Evolutionary conservation across 2,329 filamentous ascomycete species (phyloP), one percentile per base, ranked within the genome.

Genomic region (Fusarium chlamydosporum): DNA sequence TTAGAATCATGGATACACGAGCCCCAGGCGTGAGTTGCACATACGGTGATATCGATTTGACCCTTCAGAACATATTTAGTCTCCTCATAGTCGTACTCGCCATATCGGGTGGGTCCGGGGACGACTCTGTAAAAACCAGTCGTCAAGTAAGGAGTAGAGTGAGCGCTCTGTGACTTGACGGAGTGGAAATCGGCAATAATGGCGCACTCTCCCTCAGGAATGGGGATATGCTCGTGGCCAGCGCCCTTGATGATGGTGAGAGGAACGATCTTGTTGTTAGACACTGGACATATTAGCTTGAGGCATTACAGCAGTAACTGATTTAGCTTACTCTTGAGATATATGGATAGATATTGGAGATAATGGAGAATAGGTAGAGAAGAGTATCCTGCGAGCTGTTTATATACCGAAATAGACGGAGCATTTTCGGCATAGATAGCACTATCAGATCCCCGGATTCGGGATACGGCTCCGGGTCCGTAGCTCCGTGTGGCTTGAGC

Each of bases 161-260:
- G 48, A 2, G 34, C 26, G 16, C 43, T 59, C 29, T 68, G 40
- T 3, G 48, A 50, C 59, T 65, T 47, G 20, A 65, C 52, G 1
- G 65, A 65, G 33, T 68, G 65, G 4, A 68, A 68, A 18, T 68
- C 65, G 37, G 65, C 65, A 16, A 68, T 54, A 10, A 68, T 48
- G 3, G 65, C 65, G 11, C 45, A 52, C 20, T 68, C 59, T 5
- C 65, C 65, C 26, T 68, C 59, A 0, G 65, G 65, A 1, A 68
- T 68, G 7, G 53, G 48, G n/a, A 68, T 68, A 15, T 65, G 54
- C 41, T 68, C 65, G 3, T 68, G 65, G 50, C 65, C 65, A 7
- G 65, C 65, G 10, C 65, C 65, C 60, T 68, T 68, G 41, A 68
- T 68, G 3, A 68, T 65, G 5, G 65, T 68, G 7, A 68, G 64